Evolutionary conservation across 129 eudicot species (phyloP).

Genomic region (Heracleum sosnowskyi): DNA sequence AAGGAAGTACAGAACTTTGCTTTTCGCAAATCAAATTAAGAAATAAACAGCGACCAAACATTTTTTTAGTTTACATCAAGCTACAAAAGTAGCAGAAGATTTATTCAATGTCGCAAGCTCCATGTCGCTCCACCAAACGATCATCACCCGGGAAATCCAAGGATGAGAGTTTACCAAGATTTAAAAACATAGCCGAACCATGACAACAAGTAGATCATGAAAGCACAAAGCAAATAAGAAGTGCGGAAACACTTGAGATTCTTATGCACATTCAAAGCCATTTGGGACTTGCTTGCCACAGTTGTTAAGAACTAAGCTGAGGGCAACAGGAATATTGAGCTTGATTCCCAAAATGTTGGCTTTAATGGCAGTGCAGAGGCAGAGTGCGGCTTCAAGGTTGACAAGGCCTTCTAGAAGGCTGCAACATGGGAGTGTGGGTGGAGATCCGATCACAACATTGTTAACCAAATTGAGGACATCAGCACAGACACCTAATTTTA

Average conservation of each 20-base stretch:
- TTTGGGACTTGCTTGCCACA: slow-evolving; percentile 50
- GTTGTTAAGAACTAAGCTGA: slow-evolving; percentile 54
- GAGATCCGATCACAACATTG: not conserved
- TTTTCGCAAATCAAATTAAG: not conserved
- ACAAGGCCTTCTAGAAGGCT: slow-evolving; percentile 43
- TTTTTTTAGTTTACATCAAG: not conserved
- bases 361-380: slow-evolving; percentile 67
- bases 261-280: slow-evolving; percentile 42
- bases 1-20: not conserved
- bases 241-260: not conserved
- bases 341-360: slow-evolving; percentile 59
- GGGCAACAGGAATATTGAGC: slow-evolving; percentile 51
- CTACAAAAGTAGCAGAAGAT: not conserved
- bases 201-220: not conserved
- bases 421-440: slow-evolving; percentile 35
- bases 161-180: not conserved
- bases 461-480: slow-evolving; percentile 8
- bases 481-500: slow-evolving; percentile 9
- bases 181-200: not conserved
- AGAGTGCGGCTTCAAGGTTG: slow-evolving; percentile 61
- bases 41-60: too few species aligned
- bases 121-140: not conserved
- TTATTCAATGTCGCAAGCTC: slow-evolving; percentile 4
- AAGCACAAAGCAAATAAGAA: not conserved
- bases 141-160: too few species aligned